These are phyloP conservation scores for Maudiozyma barnettii DNA, from an alignment of 805 yeast genomes.

Conservation along the genomic window DNA sequence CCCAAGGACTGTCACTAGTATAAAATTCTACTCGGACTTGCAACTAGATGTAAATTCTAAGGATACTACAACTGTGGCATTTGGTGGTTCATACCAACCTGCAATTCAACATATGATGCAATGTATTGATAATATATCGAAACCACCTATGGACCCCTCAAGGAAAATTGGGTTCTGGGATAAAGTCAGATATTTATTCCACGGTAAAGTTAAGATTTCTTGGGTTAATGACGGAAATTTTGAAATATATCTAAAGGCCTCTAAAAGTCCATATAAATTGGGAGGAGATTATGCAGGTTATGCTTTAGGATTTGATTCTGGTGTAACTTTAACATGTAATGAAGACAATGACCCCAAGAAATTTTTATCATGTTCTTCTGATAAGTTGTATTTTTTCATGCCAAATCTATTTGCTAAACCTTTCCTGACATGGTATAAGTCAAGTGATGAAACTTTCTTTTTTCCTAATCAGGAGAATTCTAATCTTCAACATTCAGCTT, in stretches of 20 bases:
- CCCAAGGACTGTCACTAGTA: conserved; percentile 66
- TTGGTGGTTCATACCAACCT: conserved; percentile 82
- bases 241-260: conserved; percentile 59
- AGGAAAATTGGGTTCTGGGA: conserved; percentile 89
- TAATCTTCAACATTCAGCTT: conserved; percentile 36
- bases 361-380: conserved; percentile 55
- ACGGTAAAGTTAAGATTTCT: conserved; percentile 52
- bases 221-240: conserved; percentile 45
- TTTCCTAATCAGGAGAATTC: conserved; percentile 36
- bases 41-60: conserved; percentile 45
- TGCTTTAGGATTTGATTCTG: conserved; percentile 56
- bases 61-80: conserved; percentile 55
- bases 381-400: conserved; percentile 56
- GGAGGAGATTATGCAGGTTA: conserved; percentile 68
- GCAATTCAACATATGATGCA: conserved; percentile 73
- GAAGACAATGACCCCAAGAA: conserved; percentile 57
- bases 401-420: conserved; percentile 61
- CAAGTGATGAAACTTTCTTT: conserved; percentile 35
- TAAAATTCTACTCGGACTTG: conserved; percentile 60
- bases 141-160: conserved; percentile 85
- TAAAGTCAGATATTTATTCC: conserved; percentile 65
- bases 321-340: conserved; percentile 53
- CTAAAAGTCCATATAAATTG: conserved; percentile 68
- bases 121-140: conserved; percentile 72
- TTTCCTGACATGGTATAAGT: conserved; percentile 50